These are phyloP conservation scores for Candida odintsovae DNA, from an alignment of 805 yeast species.

Conservation along the genomic window DNA sequence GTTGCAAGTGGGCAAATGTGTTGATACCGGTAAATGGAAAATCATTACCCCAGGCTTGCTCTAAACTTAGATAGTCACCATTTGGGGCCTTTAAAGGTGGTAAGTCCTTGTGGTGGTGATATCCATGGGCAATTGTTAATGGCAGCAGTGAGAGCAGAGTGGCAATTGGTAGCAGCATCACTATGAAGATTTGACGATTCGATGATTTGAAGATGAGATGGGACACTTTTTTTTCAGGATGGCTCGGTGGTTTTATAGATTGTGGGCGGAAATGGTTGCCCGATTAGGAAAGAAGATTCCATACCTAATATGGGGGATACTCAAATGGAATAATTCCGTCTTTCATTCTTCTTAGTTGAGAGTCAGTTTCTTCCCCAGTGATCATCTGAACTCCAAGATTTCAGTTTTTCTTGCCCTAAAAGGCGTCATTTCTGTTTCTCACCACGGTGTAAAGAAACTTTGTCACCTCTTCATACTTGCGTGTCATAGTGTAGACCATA, in stretches of 20 bases:
- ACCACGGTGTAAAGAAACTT: background rate
- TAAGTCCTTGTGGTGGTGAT: background rate
- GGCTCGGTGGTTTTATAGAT: background rate
- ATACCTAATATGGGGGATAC: background rate
- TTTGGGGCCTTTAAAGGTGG: background rate
- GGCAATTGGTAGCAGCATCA: background rate
- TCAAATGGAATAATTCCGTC: too few species aligned
- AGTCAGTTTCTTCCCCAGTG: too few species aligned
- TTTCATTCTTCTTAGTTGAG: too few species aligned
- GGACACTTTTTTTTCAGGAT: background rate
- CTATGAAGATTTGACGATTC: background rate
- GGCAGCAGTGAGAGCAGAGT: conserved; percentile 3
- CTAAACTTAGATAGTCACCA: conserved; percentile 31
- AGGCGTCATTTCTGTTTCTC: background rate
- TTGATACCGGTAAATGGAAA: conserved; percentile 70
- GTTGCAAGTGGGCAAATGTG: conserved; percentile 70
- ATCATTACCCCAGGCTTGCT: conserved; percentile 63
- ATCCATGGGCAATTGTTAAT: background rate
- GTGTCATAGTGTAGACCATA: background rate
- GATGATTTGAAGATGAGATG: background rate
- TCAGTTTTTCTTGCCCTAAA: background rate
- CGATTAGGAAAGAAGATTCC: background rate
- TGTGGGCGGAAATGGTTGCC: background rate
- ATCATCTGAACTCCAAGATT: too few species aligned
- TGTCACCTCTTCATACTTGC: background rate